These are phyloP conservation scores for Candida maesae DNA, from an alignment of 805 yeast species.

Conservation along the genomic window DNA sequence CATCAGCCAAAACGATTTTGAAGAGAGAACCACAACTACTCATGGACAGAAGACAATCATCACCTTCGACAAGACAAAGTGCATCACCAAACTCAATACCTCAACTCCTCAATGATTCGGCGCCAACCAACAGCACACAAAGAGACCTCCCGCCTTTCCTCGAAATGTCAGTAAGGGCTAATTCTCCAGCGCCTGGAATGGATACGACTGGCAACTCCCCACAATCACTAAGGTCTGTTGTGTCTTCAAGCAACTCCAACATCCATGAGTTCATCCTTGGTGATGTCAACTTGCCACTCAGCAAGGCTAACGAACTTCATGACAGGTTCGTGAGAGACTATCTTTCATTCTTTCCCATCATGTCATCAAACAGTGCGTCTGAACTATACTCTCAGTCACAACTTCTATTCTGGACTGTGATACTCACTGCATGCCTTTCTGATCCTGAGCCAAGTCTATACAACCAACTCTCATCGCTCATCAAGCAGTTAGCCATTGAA, in stretches of 20 bases:
- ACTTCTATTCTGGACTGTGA: constrained; percentile 85
- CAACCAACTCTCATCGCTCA: constrained; percentile 66
- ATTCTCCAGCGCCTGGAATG: constrained; percentile 12
- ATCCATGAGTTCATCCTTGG: constrained; percentile 72
- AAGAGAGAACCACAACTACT: constrained; percentile 42
- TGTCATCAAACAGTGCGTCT: constrained; percentile 64
- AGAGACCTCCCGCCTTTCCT: constrained; percentile 39
- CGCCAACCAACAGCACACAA: constrained; percentile 34
- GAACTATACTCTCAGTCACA: constrained; percentile 82
- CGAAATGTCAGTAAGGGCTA: constrained; percentile 39
- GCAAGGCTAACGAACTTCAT: constrained; percentile 71
- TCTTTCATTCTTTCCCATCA: constrained; percentile 75
- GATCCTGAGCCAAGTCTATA: constrained; percentile 86
- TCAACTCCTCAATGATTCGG: constrained; percentile 39
- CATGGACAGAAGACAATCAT: constrained; percentile 30
- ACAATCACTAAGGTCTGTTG: constrained; percentile 22
- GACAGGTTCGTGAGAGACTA: constrained; percentile 60
- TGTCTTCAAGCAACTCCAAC: constrained; percentile 24
- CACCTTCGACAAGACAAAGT: constrained; percentile 23
- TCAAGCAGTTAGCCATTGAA: constrained; percentile 83
- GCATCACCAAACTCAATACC: constrained; percentile 28
- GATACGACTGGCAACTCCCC: constrained; percentile 18
- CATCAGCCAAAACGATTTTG: constrained; percentile 40
- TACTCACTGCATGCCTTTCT: constrained; percentile 78
- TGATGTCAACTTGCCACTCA: constrained; percentile 61